These are phyloP conservation scores for Balakata baccata DNA, from an alignment of 345 rosid species.

Conservation along the genomic window DNA sequence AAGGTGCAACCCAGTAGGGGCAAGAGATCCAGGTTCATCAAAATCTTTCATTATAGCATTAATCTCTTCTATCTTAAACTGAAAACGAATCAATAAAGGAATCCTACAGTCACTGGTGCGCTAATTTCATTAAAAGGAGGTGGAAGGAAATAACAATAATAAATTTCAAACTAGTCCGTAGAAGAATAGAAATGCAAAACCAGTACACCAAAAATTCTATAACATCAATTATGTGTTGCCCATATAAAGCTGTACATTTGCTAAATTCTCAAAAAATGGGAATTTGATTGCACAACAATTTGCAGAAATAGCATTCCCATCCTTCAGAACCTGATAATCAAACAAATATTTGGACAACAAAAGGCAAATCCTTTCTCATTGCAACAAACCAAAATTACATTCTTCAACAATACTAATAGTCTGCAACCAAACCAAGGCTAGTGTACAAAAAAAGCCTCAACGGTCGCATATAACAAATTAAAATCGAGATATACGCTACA, in stretches of 20 bases:
- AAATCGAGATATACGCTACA: neutral
- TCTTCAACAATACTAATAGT: neutral
- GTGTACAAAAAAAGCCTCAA: neutral
- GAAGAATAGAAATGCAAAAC: neutral
- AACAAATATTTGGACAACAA: neutral
- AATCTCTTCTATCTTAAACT: too few relatives aligned
- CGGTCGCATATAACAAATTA: neutral
- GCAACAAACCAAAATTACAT: neutral
- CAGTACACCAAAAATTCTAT: neutral
- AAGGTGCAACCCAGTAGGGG: too few relatives aligned
- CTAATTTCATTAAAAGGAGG: neutral
- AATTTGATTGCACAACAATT: neutral
- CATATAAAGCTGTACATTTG: neutral
- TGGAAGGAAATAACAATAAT: neutral
- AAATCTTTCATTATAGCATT: too few relatives aligned
- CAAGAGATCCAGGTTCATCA: too few relatives aligned
- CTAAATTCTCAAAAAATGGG: neutral
- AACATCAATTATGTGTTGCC: neutral
- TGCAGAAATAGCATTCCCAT: neutral
- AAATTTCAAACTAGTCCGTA: neutral
- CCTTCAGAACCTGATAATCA: neutral
- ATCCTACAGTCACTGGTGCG: neutral
- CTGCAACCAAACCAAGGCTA: neutral
- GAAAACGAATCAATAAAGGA: too few relatives aligned
- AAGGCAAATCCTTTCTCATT: neutral